A percentile compares a stretch with the other conserved stretches of the same genome.
These are phyloP conservation scores for Rutstroemia sp. DNA, from an alignment of 2,329 filamentous ascomycete genomes.

Conservation along the genomic window DNA sequence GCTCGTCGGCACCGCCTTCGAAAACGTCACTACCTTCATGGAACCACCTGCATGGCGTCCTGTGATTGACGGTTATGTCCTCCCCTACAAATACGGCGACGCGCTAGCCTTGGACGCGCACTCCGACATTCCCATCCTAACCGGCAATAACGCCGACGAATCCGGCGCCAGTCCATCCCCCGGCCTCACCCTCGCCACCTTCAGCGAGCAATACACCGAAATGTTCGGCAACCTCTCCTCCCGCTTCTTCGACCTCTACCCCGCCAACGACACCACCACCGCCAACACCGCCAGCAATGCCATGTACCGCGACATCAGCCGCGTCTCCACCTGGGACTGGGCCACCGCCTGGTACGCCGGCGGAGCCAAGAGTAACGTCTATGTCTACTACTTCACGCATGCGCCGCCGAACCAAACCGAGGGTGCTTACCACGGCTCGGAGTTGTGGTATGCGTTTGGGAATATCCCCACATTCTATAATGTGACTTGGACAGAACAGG, in stretches of 20 bases:
- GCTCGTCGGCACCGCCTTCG: conserved; percentile 22
- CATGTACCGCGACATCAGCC: conserved; percentile 23
- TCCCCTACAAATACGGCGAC: conserved; percentile 21
- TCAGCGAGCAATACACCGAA: background rate
- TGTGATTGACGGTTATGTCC: conserved; percentile 28
- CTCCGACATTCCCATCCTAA: conserved; percentile 26
- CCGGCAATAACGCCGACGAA: conserved; percentile 28
- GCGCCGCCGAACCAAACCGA: conserved; percentile 20
- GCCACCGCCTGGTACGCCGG: conserved; percentile 22
- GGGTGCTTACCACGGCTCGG: conserved; percentile 27
- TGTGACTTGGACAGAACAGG: conserved; percentile 18
- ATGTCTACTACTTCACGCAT: conserved; percentile 28
- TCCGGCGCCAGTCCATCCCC: conserved; percentile 6
- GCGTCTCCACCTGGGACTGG: conserved; percentile 26
- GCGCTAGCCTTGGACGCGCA: conserved; percentile 17
- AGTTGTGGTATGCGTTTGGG: conserved; percentile 28
- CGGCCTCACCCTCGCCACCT: conserved; percentile 3
- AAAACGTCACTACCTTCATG: conserved; percentile 12
- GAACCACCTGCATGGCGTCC: conserved; percentile 26
- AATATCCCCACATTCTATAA: conserved; percentile 19
- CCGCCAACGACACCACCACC: conserved; percentile 7
- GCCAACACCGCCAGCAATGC: conserved; percentile 21
- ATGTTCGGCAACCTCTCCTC: background rate
- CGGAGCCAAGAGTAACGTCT: conserved; percentile 22
- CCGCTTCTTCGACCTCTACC: conserved; percentile 9